phyloP scores from a whole-genome alignment of 331 rosid genomes.

The Acacia concinna region DNA sequence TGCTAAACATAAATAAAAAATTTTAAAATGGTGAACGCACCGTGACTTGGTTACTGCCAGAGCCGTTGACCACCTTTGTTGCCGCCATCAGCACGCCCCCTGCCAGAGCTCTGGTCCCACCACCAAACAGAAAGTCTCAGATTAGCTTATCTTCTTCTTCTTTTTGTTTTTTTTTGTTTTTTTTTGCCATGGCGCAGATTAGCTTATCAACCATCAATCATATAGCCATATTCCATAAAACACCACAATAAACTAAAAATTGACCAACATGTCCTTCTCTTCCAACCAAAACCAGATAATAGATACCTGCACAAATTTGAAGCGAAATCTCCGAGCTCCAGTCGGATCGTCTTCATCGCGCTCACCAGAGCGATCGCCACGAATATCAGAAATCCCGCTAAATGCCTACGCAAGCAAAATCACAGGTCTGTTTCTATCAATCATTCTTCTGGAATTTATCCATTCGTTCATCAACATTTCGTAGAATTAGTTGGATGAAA shows the following conservation, averaged over 20 bases:
- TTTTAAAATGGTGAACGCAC: conserved; percentile 30
- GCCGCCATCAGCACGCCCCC: conserved; percentile 33
- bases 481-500: not conserved
- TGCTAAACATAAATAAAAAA: not conserved
- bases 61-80: conserved; percentile 36
- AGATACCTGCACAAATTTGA: conserved; percentile 51
- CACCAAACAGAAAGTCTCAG: conserved; percentile 19
- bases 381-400: conserved; percentile 68
- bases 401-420: conserved; percentile 50
- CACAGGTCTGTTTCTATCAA: not conserved
- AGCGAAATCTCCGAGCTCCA: conserved; percentile 43
- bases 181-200: too few species aligned
- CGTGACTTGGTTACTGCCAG: conserved; percentile 22
- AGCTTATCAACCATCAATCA: not conserved
- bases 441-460: not conserved
- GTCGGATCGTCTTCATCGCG: conserved; percentile 37
- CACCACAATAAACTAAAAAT: conserved; percentile 4
- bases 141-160: too few species aligned
- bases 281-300: not conserved
- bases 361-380: conserved; percentile 49
- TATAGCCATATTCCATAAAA: not conserved
- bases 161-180: too few species aligned
- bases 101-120: conserved; percentile 44
- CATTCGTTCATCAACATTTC: not conserved
- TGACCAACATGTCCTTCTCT: conserved; percentile 2